phyloP scores from a whole-genome alignment of 768 basidiomycete species.

The Suillus decipiens region DNA sequence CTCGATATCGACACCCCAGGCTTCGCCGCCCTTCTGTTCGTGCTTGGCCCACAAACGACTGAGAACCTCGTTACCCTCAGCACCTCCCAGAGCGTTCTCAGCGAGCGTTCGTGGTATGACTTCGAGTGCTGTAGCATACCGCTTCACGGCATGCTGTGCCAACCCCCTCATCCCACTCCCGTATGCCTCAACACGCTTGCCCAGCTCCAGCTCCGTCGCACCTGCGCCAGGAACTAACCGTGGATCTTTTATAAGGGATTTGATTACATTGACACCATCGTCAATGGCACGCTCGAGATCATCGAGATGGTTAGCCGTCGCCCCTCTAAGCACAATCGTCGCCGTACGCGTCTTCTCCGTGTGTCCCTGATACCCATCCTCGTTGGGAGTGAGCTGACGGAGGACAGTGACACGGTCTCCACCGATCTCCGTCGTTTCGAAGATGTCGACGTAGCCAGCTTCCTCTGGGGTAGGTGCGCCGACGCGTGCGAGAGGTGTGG shows the following conservation, averaged over 20 bases:
- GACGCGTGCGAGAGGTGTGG: constrained; percentile 93
- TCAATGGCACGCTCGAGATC: constrained; percentile 96
- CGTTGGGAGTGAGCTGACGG: constrained; percentile 72
- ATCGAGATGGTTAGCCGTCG: constrained; percentile 91
- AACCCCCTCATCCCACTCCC: constrained; percentile 89
- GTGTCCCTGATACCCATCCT: constrained; percentile 57
- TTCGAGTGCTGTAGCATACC: constrained; percentile 87
- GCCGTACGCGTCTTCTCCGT: constrained; percentile 84
- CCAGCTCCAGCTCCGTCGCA: constrained; percentile 92
- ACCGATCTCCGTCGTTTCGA: constrained; percentile 95
- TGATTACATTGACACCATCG: constrained; percentile 96
- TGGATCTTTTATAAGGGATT: constrained; percentile 86
- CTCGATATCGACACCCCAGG: constrained; percentile 90
- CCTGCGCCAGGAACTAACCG: constrained; percentile 93
- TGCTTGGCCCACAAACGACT: constrained; percentile 91
- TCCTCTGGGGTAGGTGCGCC: constrained; percentile 97
- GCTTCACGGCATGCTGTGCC: constrained; percentile 89
- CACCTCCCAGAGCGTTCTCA: constrained; percentile 92
- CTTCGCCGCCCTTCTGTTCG: constrained; percentile 68
- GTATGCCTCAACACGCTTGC: constrained; percentile 78
- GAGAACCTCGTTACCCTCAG: constrained; percentile 90
- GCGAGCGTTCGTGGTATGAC: constrained; percentile 91
- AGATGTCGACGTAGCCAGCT: constrained; percentile 89
- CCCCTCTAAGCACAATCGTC: constrained; percentile 93
- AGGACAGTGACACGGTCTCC: constrained; percentile 98